Percentiles rank a stretch among this genome's conserved stretches.
These are phyloP conservation scores for Hypoxylon cercidicola DNA, from an alignment of 495 filamentous ascomycete genomes.

Conservation along the genomic window DNA sequence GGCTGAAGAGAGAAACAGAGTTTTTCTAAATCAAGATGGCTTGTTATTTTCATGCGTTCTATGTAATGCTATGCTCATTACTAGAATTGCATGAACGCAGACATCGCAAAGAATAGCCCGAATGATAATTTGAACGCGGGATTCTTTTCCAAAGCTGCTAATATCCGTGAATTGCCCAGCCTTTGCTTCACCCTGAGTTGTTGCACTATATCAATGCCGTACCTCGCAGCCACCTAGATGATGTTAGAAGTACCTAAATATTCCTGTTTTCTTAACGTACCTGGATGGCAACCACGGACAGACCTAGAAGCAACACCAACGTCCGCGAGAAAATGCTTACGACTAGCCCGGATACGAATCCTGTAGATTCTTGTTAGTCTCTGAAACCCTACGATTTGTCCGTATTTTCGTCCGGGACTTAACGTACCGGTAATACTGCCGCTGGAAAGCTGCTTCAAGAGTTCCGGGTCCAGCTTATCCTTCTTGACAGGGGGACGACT, in stretches of 20 bases:
- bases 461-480: conserved; percentile 56
- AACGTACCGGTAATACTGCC: conserved; percentile 71
- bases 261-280: conserved; percentile 54
- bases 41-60: neutral
- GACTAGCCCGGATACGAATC: conserved; percentile 74
- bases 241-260: conserved; percentile 11
- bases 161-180: conserved; percentile 64
- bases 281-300: conserved; percentile 76
- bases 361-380: conserved; percentile 44
- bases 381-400: neutral
- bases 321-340: conserved; percentile 80
- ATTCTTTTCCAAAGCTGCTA: conserved; percentile 69
- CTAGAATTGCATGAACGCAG: conserved; percentile 75
- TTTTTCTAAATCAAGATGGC: conserved; percentile 48
- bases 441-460: conserved; percentile 73
- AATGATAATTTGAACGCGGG: conserved; percentile 83
- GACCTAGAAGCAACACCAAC: conserved; percentile 75
- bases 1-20: conserved; percentile 88
- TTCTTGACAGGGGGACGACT: conserved; percentile 40
- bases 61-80: conserved; percentile 12
- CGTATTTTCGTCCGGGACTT: neutral
- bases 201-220: conserved; percentile 73
- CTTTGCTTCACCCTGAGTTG: conserved; percentile 51
- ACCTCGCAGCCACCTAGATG: conserved; percentile 71
- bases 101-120: conserved; percentile 78